phyloP scores from a whole-genome alignment of 179 eudicot species.

The Spinacia oleracea region DNA sequence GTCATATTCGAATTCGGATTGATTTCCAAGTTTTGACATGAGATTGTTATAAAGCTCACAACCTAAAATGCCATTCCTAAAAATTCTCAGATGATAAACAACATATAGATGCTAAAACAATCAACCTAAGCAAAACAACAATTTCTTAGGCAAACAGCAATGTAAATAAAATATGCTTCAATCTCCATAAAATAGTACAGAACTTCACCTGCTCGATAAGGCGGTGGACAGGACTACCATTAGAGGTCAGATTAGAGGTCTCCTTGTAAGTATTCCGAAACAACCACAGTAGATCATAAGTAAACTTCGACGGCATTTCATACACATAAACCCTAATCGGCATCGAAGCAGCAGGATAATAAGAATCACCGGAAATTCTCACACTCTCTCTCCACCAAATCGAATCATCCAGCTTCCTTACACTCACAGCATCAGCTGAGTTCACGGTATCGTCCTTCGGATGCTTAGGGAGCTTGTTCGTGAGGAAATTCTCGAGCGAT shows the following conservation, averaged over 20 bases:
- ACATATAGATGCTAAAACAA: not conserved
- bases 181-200: not conserved
- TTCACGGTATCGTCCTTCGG: slow-evolving; percentile 40
- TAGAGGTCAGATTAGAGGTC: slow-evolving; percentile 78
- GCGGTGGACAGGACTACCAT: slow-evolving; percentile 95
- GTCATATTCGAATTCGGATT: not conserved
- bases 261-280: slow-evolving; percentile 62
- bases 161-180: not conserved
- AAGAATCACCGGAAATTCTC: slow-evolving; percentile 34
- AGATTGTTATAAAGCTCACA: not conserved
- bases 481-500: slow-evolving; percentile 76
- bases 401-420: slow-evolving; percentile 50
- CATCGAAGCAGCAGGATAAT: slow-evolving; percentile 32
- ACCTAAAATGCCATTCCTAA: not conserved
- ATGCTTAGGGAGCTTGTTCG: slow-evolving; percentile 25
- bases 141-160: not conserved
- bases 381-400: slow-evolving; percentile 51
- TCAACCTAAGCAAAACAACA: no score
- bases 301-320: slow-evolving; percentile 83
- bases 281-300: slow-evolving; percentile 75
- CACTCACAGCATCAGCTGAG: slow-evolving; percentile 18
- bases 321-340: slow-evolving; percentile 84
- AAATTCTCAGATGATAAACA: not conserved
- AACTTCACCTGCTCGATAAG: slow-evolving; percentile 69
- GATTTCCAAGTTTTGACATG: not conserved